A percentile compares a stretch with the other conserved stretches of the same genome.
Conservation (phyloP, 2,329 filamentous ascomycete genomes). For the Fusarium sp. region DNA sequence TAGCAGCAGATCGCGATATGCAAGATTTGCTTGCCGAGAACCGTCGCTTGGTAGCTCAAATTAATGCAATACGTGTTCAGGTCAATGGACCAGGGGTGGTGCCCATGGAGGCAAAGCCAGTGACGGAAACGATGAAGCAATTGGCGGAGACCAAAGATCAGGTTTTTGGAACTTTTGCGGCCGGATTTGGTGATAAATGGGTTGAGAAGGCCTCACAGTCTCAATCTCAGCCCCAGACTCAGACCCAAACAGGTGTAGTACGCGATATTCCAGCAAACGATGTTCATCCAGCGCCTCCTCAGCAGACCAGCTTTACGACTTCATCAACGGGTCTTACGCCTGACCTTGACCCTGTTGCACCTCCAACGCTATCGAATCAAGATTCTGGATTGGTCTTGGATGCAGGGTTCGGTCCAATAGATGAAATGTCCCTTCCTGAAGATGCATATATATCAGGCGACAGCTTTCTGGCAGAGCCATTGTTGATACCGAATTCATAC, state of each 20-base stretch:
- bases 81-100: not conserved
- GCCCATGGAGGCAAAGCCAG: not conserved
- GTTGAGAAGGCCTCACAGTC: not conserved
- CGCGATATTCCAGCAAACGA: not conserved
- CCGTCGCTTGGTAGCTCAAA: not conserved
- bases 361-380: not conserved
- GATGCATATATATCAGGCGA: not conserved
- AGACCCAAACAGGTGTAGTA: not conserved
- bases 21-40: conserved; percentile 5
- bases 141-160: conserved; percentile 15
- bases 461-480: not conserved
- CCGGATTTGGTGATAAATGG: conserved; percentile 18
- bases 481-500: not conserved
- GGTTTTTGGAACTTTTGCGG: conserved; percentile 10
- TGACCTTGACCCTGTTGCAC: not conserved
- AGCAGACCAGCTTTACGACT: not conserved
- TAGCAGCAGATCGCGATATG: conserved; percentile 3
- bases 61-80: conserved; percentile 18
- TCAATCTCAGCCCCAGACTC: not conserved
- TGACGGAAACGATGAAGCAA: conserved; percentile 18
- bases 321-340: not conserved
- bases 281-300: not conserved
- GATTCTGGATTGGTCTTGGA: not conserved
- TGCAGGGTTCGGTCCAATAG: not conserved
- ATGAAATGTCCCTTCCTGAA: not conserved